phyloP scores from a whole-genome alignment of 2,329 filamentous ascomycete species.

The Neonectria neomacrospora region DNA sequence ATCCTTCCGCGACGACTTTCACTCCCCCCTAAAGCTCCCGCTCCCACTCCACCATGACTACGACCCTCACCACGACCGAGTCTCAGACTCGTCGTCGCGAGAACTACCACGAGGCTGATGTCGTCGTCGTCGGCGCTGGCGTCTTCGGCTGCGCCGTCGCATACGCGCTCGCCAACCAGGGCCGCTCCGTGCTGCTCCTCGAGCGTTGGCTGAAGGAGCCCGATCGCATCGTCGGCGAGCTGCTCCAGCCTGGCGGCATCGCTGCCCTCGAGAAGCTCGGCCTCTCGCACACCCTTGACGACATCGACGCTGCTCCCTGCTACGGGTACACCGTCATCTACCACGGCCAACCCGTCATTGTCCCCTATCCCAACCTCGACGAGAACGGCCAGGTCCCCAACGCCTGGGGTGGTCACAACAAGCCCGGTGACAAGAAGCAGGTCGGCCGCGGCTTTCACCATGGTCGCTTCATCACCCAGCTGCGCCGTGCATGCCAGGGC shows the following conservation, averaged over 20 bases:
- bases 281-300: constrained; percentile 83
- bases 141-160: constrained; percentile 90
- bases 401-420: constrained; percentile 50
- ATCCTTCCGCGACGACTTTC: constrained; percentile 20
- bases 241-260: constrained; percentile 93
- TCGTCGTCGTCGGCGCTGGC: constrained; percentile 92
- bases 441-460: constrained; percentile 91
- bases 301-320: constrained; percentile 85
- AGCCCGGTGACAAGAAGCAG: constrained; percentile 54
- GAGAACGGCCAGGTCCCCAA: constrained; percentile 55
- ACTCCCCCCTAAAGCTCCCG: constrained; percentile 21
- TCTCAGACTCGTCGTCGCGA: constrained; percentile 61
- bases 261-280: constrained; percentile 83
- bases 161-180: constrained; percentile 86
- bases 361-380: constrained; percentile 80
- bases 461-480: constrained; percentile 86
- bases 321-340: constrained; percentile 91
- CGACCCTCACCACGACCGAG: constrained; percentile 49
- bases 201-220: constrained; percentile 92
- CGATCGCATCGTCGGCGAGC: constrained; percentile 93
- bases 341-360: constrained; percentile 75
- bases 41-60: constrained; percentile 46
- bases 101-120: constrained; percentile 75
- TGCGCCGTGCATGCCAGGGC: constrained; percentile 78
- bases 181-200: constrained; percentile 88